phyloP scores from a whole-genome alignment of 2,329 filamentous ascomycete species.

The Epichloe glyceriae region DNA sequence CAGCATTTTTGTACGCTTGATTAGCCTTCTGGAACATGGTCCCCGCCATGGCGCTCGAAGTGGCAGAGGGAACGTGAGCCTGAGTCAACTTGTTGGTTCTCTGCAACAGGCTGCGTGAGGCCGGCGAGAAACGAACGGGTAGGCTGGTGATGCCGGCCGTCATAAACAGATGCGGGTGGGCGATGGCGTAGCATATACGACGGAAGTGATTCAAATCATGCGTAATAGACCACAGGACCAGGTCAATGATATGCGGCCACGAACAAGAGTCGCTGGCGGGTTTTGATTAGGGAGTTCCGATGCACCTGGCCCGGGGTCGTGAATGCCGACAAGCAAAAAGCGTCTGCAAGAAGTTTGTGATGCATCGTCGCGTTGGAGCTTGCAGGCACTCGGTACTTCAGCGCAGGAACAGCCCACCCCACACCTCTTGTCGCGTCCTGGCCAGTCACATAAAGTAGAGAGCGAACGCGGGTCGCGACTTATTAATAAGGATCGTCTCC shows the following conservation, averaged over 20 bases:
- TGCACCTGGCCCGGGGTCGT: not conserved
- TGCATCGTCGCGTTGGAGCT: not conserved
- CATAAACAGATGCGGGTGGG: constrained; percentile 19
- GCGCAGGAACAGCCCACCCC: not conserved
- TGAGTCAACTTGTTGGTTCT: constrained; percentile 14
- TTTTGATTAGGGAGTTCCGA: not conserved
- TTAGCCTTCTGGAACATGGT: constrained; percentile 9
- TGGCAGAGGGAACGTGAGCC: constrained; percentile 10
- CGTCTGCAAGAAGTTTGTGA: not conserved
- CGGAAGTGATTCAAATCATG: not conserved
- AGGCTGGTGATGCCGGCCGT: constrained; percentile 19
- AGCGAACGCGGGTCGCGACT: not conserved
- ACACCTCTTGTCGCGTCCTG: constrained; percentile 1
- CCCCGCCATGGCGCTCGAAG: not conserved
- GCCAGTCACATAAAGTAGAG: not conserved
- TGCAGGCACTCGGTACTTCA: not conserved
- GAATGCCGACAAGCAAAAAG: not conserved
- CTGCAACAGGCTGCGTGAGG: constrained; percentile 15
- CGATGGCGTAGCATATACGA: not conserved
- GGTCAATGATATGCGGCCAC: not conserved
- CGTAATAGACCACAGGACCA: not conserved
- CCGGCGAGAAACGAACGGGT: constrained; percentile 24
- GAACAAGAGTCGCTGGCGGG: not conserved
- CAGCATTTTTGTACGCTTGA: constrained; percentile 11
- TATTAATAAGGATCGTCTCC: no score